Conservation (phyloP, 1,284 basidiomycete genomes). For the Ceratobasidium sp. region DNA sequence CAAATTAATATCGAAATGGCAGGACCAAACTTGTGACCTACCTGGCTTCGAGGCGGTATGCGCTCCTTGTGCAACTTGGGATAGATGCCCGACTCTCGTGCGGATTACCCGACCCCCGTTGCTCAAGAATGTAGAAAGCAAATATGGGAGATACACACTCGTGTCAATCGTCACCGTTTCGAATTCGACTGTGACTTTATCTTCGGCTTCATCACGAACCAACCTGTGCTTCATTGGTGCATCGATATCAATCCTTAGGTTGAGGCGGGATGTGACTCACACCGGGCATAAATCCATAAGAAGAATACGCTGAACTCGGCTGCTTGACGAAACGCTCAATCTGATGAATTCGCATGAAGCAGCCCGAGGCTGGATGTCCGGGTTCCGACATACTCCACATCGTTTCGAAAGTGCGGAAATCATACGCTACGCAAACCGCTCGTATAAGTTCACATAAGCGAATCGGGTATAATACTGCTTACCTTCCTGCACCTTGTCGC, state of each 20-base stretch:
- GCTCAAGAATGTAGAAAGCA: constrained; percentile 71
- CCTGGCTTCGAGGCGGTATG: background rate
- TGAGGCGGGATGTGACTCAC: constrained; percentile 58
- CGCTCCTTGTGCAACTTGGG: constrained; percentile 15
- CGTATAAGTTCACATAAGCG: background rate
- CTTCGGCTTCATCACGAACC: constrained; percentile 62
- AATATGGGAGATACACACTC: constrained; percentile 75
- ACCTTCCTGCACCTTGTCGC: constrained; percentile 63
- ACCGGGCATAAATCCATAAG: constrained; percentile 68
- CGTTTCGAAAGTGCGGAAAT: constrained; percentile 76
- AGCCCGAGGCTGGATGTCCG: constrained; percentile 65
- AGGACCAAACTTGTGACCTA: background rate
- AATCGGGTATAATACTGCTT: background rate
- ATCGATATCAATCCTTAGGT: background rate
- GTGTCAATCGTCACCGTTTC: constrained; percentile 77
- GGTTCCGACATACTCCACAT: constrained; percentile 79
- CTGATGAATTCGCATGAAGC: constrained; percentile 72
- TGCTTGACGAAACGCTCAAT: constrained; percentile 66
- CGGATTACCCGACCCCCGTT: constrained; percentile 66
- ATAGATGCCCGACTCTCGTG: background rate
- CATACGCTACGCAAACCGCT: constrained; percentile 64
- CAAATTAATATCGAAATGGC: too few species aligned
- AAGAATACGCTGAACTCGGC: constrained; percentile 57
- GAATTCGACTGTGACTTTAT: constrained; percentile 67
- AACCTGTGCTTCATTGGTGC: constrained; percentile 62